Conservation (phyloP, 345 rosid genomes). For the Gossypium longicalyx region DNA sequence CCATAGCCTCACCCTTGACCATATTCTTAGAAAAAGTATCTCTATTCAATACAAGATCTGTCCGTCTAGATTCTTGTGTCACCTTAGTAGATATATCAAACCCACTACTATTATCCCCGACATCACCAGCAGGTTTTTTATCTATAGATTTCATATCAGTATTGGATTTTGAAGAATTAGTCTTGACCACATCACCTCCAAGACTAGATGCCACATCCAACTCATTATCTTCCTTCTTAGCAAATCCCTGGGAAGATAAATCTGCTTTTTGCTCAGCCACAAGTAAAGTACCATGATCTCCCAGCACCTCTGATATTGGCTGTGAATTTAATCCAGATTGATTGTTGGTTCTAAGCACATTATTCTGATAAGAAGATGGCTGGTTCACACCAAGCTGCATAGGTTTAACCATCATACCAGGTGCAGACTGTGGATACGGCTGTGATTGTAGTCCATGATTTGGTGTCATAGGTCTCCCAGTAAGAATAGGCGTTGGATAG, state of each 20-base stretch:
- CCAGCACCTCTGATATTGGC: conserved; percentile 23
- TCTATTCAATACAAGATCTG: conserved; percentile 14
- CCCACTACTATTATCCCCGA: conserved; percentile 15
- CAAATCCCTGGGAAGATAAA: conserved; percentile 23
- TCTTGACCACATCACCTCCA: conserved; percentile 23
- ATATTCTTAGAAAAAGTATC: conserved; percentile 21
- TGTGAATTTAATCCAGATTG: conserved; percentile 28
- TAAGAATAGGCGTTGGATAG: conserved; percentile 30
- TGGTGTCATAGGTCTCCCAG: conserved; percentile 32
- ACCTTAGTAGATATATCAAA: conserved; percentile 21
- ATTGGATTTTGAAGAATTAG: conserved; percentile 36
- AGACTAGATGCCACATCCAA: conserved; percentile 7
- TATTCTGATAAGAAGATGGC: conserved; percentile 26
- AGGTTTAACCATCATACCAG: conserved; percentile 27
- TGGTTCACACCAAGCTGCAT: conserved; percentile 32
- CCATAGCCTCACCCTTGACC: conserved; percentile 33
- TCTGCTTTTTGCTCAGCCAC: conserved; percentile 25
- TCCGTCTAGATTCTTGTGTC: conserved; percentile 8
- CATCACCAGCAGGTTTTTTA: conserved; percentile 27
- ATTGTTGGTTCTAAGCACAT: conserved; percentile 24
- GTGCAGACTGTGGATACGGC: conserved; percentile 30
- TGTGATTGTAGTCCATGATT: conserved; percentile 34
- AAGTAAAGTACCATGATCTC: conserved; percentile 19
- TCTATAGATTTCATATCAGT: conserved; percentile 25
- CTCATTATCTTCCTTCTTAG: conserved; percentile 23